phyloP scores from a whole-genome alignment of 2,329 filamentous ascomycete genomes.

The Dothistroma septosporum region DNA sequence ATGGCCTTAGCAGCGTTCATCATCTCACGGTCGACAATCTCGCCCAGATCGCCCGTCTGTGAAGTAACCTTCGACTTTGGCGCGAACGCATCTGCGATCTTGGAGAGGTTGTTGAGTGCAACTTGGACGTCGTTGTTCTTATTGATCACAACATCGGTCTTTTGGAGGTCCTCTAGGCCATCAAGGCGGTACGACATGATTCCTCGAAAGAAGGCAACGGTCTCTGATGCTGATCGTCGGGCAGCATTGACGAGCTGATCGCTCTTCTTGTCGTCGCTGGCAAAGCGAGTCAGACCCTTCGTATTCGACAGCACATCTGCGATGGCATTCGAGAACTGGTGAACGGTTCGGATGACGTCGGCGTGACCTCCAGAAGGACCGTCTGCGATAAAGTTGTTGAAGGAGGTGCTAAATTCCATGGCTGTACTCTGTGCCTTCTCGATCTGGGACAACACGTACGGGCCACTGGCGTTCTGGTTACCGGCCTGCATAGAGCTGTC shows the following conservation, averaged over 20 bases:
- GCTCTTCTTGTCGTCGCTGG: conserved; percentile 90
- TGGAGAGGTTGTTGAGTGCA: conserved; percentile 88
- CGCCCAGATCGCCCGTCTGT: conserved; percentile 79
- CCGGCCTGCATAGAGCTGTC: conserved; percentile 98
- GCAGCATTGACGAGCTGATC: conserved; percentile 80
- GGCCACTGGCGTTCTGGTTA: conserved; percentile 93
- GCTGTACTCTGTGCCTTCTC: conserved; percentile 93
- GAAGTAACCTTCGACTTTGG: conserved; percentile 80
- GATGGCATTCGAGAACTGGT: conserved; percentile 82
- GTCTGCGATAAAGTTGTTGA: conserved; percentile 98
- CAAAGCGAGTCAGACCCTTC: conserved; percentile 88
- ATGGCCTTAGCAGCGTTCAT: conserved; percentile 94
- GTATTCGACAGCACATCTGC: conserved; percentile 94
- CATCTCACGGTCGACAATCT: conserved; percentile 87
- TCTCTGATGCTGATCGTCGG: conserved; percentile 76
- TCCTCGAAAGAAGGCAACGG: conserved; percentile 90
- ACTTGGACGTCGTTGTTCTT: conserved; percentile 95
- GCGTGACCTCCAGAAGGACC: conserved; percentile 85
- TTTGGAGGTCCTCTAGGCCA: conserved; percentile 82
- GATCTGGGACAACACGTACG: conserved; percentile 92
- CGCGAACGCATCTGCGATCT: conserved; percentile 85
- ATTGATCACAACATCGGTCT: conserved; percentile 96
- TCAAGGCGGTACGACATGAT: conserved; percentile 92
- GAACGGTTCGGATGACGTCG: conserved; percentile 89
- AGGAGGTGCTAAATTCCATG: conserved; percentile 95